phyloP scores from a whole-genome alignment of 208 protist genomes.

The Crithidia expoeki region DNA sequence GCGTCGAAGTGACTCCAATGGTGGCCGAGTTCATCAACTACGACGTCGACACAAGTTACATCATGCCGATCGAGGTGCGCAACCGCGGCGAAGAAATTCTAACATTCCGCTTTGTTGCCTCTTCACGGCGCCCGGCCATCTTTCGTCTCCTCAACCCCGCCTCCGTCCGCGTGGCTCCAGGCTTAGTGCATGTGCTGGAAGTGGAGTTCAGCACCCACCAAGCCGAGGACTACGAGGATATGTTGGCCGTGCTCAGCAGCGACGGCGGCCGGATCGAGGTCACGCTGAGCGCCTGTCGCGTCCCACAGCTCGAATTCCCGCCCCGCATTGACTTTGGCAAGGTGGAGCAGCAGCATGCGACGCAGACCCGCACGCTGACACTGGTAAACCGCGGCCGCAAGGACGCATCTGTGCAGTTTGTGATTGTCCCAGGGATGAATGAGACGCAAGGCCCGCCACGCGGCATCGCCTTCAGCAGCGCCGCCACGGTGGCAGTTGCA shows the following conservation, averaged over 20 bases:
- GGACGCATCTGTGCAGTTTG: slow-evolving; percentile 49
- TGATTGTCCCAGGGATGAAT: slow-evolving; percentile 6
- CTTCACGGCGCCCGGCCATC: slow-evolving; percentile 42
- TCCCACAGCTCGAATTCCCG: slow-evolving; percentile 69
- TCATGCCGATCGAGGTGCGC: slow-evolving; percentile 82
- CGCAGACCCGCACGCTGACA: slow-evolving; percentile 42
- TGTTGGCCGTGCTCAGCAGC: slow-evolving; percentile 72
- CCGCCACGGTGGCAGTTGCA: slow-evolving; percentile 32
- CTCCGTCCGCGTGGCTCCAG: slow-evolving; percentile 73
- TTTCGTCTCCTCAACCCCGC: slow-evolving; percentile 77
- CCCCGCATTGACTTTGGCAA: slow-evolving; percentile 65
- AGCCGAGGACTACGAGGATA: slow-evolving; percentile 73
- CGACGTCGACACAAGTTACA: slow-evolving; percentile 87
- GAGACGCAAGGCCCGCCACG: slow-evolving; percentile 3
- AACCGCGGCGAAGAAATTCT: slow-evolving; percentile 68
- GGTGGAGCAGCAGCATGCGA: slow-evolving; percentile 66
- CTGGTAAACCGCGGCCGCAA: slow-evolving; percentile 79
- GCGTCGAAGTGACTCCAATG: neutral
- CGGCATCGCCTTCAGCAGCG: slow-evolving; percentile 28
- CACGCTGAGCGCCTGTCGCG: slow-evolving; percentile 65
- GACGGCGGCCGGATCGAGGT: slow-evolving; percentile 65
- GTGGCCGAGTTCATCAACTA: slow-evolving; percentile 87
- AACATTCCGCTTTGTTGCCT: slow-evolving; percentile 78
- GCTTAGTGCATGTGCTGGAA: slow-evolving; percentile 76
- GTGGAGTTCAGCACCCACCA: slow-evolving; percentile 84